Conservation (phyloP, 352 stramenopile species). For the Elongisporangium prolatum region DNA sequence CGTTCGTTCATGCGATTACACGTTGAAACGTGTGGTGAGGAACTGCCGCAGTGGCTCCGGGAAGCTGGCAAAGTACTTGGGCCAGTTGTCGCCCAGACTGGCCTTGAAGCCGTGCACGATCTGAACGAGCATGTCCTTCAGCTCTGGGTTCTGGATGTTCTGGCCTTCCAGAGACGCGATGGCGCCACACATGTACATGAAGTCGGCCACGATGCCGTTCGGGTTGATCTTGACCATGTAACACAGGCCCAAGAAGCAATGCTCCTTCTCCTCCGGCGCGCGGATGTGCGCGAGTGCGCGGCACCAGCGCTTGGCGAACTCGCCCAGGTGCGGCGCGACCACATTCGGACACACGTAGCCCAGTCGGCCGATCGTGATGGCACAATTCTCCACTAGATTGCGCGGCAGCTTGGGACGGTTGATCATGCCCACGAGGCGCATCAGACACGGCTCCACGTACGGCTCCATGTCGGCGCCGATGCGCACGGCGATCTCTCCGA, state of each 20-base stretch:
- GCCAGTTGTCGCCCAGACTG: slow-evolving; percentile 84
- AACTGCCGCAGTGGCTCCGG: slow-evolving; percentile 77
- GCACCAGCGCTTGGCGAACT: slow-evolving; percentile 89
- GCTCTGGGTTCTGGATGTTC: slow-evolving; percentile 66
- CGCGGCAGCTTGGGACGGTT: slow-evolving; percentile 83
- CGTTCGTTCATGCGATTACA: slow-evolving; percentile 28
- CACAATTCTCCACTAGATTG: slow-evolving; percentile 87
- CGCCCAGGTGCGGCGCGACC: slow-evolving; percentile 73
- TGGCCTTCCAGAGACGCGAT: slow-evolving; percentile 84
- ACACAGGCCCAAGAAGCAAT: slow-evolving; percentile 87
- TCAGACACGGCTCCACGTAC: slow-evolving; percentile 70
- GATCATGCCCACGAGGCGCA: slow-evolving; percentile 80
- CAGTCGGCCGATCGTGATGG: slow-evolving; percentile 87
- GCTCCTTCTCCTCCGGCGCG: slow-evolving; percentile 84
- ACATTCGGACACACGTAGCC: slow-evolving; percentile 82
- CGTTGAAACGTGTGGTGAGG: slow-evolving; percentile 75
- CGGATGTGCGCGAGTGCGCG: slow-evolving; percentile 79
- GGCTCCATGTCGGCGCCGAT: slow-evolving; percentile 82
- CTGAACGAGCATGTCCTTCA: slow-evolving; percentile 85
- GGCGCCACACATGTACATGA: slow-evolving; percentile 89
- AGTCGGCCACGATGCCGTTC: slow-evolving; percentile 81
- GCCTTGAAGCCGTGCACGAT: slow-evolving; percentile 88
- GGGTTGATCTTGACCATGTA: slow-evolving; percentile 91
- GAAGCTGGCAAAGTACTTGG: slow-evolving; percentile 82
- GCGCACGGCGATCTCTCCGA: slow-evolving; percentile 86